Base-by-base conservation (phyloP, 164 flowering plant species). In the Magnolia officinalis region DNA sequence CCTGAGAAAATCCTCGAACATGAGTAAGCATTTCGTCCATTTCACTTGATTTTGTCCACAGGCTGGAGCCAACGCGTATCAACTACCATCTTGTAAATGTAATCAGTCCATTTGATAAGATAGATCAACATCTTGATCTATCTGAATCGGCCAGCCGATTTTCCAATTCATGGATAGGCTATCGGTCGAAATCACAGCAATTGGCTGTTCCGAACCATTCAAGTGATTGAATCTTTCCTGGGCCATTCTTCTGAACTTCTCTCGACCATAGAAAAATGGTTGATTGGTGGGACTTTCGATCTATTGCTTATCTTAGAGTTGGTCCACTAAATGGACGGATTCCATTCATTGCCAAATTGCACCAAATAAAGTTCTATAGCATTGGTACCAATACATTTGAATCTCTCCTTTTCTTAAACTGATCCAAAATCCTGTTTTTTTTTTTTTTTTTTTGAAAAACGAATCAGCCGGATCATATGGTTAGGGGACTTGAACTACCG, bases 401-500 rank as follows among this genome's bases (percentile, higher is more conserved):
- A 55, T 55, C 61, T 55, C 18, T 55, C 13, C 58, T 8, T 52
- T 55, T 55, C 16, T 55, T 11, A 16, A 10, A 55, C 16, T 10
- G 61, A 8, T 55, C 61, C 13, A 55, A 55, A 37, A 55, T 55
- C 0, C 11, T 55, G 59, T 0, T 5, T 11, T 55, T 8, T 6
- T 1, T 2, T 68, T 55, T 55, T 74, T 70, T 37, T 37, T 1
- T 63, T 31, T 11, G 16, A 71, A 37, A 73, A 78, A 67, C 79
- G 79, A 50, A 55, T 20, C 79, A 93, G 98, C 50, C 91, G 92
- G 31, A 79, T 89, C 78, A 90, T 93, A 76, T 93, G 98, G 98
- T 75, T 93, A 23, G 98, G 98, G 49, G 98, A 93, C 80, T 82
- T 93, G 87, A 93, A 93, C 74, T 93, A 93, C 82, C 88, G 98